Percentiles rank a stretch among this genome's conserved stretches.
Conservation (phyloP, 441 rosid species). For the Sinapis alba region DNA sequence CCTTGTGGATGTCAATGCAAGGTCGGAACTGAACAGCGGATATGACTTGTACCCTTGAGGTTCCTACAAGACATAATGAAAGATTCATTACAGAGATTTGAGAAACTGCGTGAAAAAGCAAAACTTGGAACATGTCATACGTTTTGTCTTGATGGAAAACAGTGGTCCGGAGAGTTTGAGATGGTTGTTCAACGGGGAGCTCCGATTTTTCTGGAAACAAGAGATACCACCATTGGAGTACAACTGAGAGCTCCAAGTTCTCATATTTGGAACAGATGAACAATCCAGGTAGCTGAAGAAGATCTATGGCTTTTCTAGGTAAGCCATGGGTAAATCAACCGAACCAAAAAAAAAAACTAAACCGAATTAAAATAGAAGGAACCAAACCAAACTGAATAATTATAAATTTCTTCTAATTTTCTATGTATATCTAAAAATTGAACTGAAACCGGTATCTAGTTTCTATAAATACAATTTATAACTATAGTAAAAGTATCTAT, state of each 20-base stretch:
- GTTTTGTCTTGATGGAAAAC: slow-evolving; percentile 14
- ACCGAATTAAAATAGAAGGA: neutral
- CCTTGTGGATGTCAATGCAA: slow-evolving; percentile 95
- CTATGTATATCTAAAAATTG: no score
- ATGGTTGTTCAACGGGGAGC: slow-evolving; percentile 9
- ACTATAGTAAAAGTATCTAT: no score
- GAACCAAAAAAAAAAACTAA: neutral
- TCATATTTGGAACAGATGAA: slow-evolving; percentile 29
- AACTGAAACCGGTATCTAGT: no score
- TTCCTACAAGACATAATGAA: slow-evolving; percentile 37
- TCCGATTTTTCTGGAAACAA: slow-evolving; percentile 27
- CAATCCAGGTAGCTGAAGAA: neutral
- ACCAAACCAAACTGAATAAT: neutral
- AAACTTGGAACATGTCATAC: slow-evolving; percentile 22
- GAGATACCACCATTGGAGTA: slow-evolving; percentile 23
- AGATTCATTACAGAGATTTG: neutral
- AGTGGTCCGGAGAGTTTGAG: slow-evolving; percentile 15
- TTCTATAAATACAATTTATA: no score
- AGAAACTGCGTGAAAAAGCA: neutral
- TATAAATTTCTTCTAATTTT: no score
- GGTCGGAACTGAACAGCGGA: slow-evolving; percentile 82
- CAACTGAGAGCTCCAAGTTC: slow-evolving; percentile 31
- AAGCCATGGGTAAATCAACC: neutral
- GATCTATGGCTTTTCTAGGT: slow-evolving; percentile 13
- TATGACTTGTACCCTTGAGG: slow-evolving; percentile 1